Evolutionary conservation across 2,329 filamentous ascomycete genomes (phyloP), one percentile per base, ranked within the genome.

Genomic region (Stemphylium lycopersici): DNA sequence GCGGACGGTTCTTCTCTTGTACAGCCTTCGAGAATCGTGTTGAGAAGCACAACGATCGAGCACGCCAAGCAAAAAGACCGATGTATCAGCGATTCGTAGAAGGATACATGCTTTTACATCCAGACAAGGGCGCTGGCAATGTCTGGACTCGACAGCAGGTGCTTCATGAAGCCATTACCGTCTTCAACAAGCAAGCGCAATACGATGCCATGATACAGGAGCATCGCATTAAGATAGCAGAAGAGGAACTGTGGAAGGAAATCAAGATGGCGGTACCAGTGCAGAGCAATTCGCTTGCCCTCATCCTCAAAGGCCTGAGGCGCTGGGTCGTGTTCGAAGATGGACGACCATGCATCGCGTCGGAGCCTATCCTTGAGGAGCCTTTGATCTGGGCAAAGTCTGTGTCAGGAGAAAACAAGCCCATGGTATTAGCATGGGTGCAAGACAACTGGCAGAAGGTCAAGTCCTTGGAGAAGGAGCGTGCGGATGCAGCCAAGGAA

Each of bases 21-120:
- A 59, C 70, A 1, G 67, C 77, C 1, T 69, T 73, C 16, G 54
- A 67, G 49, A 55, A 65, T 45, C 63, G 72, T 8, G 56, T 65
- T 13, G 71, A 77, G 43, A 77, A 73, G 46, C 71, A 69, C 52
- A 85, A 84, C 50, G 87, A 90, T 59, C 80, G 85, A 1, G 78
- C 80, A 18, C 81, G 86, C 2, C 78, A 86, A 74, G 69, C 61
- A 0, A 77, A 79, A 36, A 81, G 89, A 0, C 80, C 81, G 0
- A 78, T 86, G 24, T 91, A 86, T 67, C 76, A 77, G 2, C 69
- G 71, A 5, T 93, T 88, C 81, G 70, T 87, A 4, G 79, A 87
- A 1, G 83, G 87, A 4, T 91, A 84, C 58, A 72, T 89, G n/a
- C 85, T 86, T 0, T 66, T 65, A 2, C 83, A 83, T 53, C 76